Evolutionary conservation across 2,329 filamentous ascomycete species (phyloP), one percentile per base, ranked within the genome.

Genomic region (Alternaria burnsii): DNA sequence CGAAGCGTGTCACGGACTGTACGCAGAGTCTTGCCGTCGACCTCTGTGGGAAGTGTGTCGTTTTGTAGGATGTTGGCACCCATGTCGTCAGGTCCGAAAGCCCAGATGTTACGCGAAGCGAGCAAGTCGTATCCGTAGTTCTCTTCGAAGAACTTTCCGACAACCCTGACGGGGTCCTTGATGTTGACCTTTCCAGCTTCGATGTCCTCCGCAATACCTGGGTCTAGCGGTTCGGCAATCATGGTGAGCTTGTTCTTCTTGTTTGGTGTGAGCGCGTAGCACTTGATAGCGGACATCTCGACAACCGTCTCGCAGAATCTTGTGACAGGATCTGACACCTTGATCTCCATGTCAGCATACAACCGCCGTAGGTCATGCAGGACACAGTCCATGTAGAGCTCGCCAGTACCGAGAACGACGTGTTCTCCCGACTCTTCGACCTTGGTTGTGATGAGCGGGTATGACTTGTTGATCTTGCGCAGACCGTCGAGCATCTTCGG

Each of bases 171-270:
- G 2, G 95, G 94, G 70, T 98, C 94, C 65, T 91, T 92, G 81
- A 99, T 97, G 73, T 88, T 93, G 71, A 99, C 94, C 56, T 87
- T 90, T 26, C 94, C 94, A 48, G 87, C 89, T 81, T 99, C 95
- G 65, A 99, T 98, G 72, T 99, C 95, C 72, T 92, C 89, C 5
- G 94, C 93, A 64, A 99, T 97, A 16, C 95, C 95, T 71, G 96
- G 91, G 69, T 99, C 95, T 14, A 99, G 83, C 34, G 95, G 94
- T 78, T 99, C 95, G 4, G 95, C 95, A 58, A 98, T 91, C 92
- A 99, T 97, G 36, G 95, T 98, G 72, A 99, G 91, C 79, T 97
- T 97, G 83, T 99, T 99, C 84, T 97, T 97, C 82, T 99, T 99
- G 83, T 99, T 99, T 2, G 95, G 95, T 3, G 95, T 98, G 70